Conservation (phyloP, 2,329 filamentous ascomycete species). For the Fusarium foetens region DNA sequence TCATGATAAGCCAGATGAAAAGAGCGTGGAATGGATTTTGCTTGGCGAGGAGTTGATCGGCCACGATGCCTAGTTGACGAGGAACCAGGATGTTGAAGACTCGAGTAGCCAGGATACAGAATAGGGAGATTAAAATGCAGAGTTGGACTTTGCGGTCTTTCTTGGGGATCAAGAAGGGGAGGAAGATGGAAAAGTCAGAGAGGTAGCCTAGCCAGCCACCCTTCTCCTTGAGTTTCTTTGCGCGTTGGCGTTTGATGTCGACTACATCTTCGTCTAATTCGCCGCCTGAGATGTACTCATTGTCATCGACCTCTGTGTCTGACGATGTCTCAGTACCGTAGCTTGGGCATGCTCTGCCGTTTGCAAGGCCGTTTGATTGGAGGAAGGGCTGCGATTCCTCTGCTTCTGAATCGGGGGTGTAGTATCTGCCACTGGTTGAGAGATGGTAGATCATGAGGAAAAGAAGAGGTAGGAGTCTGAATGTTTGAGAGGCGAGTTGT, state of each 20-base stretch:
- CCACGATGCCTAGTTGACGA: conserved; percentile 46
- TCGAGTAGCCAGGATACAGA: conserved; percentile 40
- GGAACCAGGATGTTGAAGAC: conserved; percentile 48
- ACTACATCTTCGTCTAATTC: conserved; percentile 40
- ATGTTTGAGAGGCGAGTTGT: conserved; percentile 7
- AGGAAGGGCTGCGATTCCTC: conserved; percentile 36
- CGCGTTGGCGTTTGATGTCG: conserved; percentile 43
- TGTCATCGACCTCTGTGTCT: not conserved
- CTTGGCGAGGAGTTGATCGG: conserved; percentile 44
- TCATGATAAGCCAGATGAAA: conserved; percentile 32
- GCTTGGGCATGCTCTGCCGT: not conserved
- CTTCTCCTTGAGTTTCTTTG: conserved; percentile 42
- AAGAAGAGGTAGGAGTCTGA: conserved; percentile 1
- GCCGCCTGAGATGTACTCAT: conserved; percentile 2
- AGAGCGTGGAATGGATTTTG: conserved; percentile 35
- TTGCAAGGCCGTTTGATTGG: not conserved
- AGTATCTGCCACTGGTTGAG: not conserved
- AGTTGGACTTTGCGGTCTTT: conserved; percentile 47
- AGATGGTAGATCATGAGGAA: not conserved
- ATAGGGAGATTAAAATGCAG: conserved; percentile 39
- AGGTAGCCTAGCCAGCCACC: conserved; percentile 49
- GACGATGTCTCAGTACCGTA: conserved; percentile 27
- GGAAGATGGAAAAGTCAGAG: conserved; percentile 46
- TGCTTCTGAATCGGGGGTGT: not conserved
- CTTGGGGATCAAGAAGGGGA: conserved; percentile 47